A percentile compares a stretch with the other conserved stretches of the same genome.
phyloP scores from a whole-genome alignment of 371 early-diverging fungal genomes.

The Mucor velutinosus region DNA sequence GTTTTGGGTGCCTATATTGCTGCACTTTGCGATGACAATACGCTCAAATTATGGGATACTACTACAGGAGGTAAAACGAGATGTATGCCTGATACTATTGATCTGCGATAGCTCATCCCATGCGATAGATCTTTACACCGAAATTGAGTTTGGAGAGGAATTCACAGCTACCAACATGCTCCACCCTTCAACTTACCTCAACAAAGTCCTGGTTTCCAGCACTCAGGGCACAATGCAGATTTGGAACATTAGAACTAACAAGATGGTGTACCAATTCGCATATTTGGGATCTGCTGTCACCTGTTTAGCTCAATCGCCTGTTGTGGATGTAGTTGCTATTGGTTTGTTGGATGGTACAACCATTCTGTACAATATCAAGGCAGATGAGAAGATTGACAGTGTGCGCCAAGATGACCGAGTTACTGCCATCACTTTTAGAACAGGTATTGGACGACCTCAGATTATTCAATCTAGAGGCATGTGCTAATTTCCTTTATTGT shows the following conservation, averaged over 20 bases:
- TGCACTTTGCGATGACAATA: conserved; percentile 81
- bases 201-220: conserved; percentile 90
- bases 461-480: background rate
- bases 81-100: background rate
- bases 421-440: conserved; percentile 88
- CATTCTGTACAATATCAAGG: conserved; percentile 80
- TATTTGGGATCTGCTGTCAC: conserved; percentile 77
- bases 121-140: conserved; percentile 67
- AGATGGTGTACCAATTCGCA: conserved; percentile 80
- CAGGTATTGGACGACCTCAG: conserved; percentile 47
- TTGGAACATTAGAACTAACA: conserved; percentile 88
- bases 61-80: conserved; percentile 58
- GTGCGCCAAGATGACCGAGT: conserved; percentile 87
- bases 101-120: background rate
- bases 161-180: conserved; percentile 78
- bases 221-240: conserved; percentile 88
- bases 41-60: conserved; percentile 77
- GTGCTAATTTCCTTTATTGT: conserved; percentile 5
- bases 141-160: conserved; percentile 73
- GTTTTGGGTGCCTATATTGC: conserved; percentile 80
- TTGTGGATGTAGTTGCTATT: conserved; percentile 90
- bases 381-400: conserved; percentile 72
- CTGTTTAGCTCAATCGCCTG: conserved; percentile 83
- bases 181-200: conserved; percentile 95
- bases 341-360: conserved; percentile 89